phyloP scores from a whole-genome alignment of 495 filamentous ascomycete genomes.

The Penicillium coffeae region DNA sequence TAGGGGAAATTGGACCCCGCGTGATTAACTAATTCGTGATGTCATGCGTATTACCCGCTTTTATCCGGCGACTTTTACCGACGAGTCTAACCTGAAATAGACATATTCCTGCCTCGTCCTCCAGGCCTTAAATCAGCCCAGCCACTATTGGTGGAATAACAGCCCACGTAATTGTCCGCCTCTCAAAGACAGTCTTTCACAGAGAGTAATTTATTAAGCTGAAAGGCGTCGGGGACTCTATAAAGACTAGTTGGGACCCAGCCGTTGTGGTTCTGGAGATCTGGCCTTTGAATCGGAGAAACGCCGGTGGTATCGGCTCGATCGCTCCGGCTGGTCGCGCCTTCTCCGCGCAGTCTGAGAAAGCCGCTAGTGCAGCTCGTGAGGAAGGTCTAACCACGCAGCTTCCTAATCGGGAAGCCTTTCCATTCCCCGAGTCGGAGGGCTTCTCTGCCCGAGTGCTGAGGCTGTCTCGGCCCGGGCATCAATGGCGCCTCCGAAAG shows the following conservation, averaged over 20 bases:
- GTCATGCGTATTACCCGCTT: slow-evolving; percentile 16
- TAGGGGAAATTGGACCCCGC: too few species aligned
- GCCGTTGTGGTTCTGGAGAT: too few species aligned
- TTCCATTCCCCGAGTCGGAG: neutral
- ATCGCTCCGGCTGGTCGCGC: slow-evolving; percentile 9
- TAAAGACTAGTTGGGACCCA: slow-evolving; percentile 8
- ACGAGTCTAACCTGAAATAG: neutral
- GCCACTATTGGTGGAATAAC: neutral
- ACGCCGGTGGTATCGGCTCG: slow-evolving; percentile 10
- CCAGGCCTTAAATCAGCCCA: neutral
- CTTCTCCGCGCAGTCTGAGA: slow-evolving; percentile 1
- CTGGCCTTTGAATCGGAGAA: slow-evolving; percentile 6
- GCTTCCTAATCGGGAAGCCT: neutral
- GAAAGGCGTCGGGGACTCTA: slow-evolving; percentile 18
- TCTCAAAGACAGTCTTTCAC: neutral
- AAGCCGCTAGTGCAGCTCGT: neutral
- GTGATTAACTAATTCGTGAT: slow-evolving; percentile 4
- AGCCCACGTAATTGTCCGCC: neutral
- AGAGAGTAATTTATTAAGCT: too few species aligned
- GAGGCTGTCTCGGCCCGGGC: too few species aligned
- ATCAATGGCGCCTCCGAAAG: too few species aligned
- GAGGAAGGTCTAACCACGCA: neutral
- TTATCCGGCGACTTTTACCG: slow-evolving; percentile 3
- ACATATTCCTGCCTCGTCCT: neutral
- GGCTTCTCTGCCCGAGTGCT: too few species aligned